A percentile compares a stretch with the other conserved stretches of the same genome.
Conservation (phyloP, 176 grass and related monocot genomes). For the Puya raimondii region DNA sequence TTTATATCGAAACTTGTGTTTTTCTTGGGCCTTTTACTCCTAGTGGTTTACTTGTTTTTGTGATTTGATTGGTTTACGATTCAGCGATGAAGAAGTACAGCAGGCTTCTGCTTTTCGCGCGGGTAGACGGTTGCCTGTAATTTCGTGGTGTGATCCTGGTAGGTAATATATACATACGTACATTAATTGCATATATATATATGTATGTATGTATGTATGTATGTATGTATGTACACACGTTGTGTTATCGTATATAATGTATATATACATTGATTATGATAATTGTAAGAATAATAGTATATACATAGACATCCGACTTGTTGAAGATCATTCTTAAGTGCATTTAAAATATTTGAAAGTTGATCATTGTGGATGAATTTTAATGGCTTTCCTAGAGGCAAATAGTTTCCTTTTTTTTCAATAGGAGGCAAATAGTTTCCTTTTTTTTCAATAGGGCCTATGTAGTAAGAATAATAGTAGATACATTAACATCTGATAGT, state of each 20-base stretch:
- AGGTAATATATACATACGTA: neutral
- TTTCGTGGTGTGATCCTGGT: constrained; percentile 92
- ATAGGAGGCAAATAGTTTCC: no score
- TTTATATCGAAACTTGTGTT: neutral
- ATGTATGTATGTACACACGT: no score
- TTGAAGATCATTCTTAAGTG: neutral
- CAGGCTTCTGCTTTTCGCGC: constrained; percentile 86
- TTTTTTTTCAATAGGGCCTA: neutral
- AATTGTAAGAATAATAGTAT: no score
- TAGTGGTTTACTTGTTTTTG: constrained; percentile 1
- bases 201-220: no score
- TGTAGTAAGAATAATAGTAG: no score
- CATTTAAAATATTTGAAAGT: neutral
- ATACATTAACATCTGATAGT: neutral
- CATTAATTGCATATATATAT: no score
- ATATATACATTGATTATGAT: no score
- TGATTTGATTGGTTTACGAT: neutral
- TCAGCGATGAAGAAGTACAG: constrained; percentile 88
- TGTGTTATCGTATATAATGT: no score
- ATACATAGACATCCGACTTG: neutral
- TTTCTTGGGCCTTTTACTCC: neutral
- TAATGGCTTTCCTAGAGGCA: neutral
- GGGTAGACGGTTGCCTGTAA: constrained; percentile 74
- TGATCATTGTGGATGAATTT: neutral
- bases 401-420: no score